A percentile compares a stretch with the other conserved stretches of the same genome.
These are phyloP conservation scores for Botrytis deweyae DNA, from an alignment of 2,329 filamentous ascomycete species.

Conservation along the genomic window DNA sequence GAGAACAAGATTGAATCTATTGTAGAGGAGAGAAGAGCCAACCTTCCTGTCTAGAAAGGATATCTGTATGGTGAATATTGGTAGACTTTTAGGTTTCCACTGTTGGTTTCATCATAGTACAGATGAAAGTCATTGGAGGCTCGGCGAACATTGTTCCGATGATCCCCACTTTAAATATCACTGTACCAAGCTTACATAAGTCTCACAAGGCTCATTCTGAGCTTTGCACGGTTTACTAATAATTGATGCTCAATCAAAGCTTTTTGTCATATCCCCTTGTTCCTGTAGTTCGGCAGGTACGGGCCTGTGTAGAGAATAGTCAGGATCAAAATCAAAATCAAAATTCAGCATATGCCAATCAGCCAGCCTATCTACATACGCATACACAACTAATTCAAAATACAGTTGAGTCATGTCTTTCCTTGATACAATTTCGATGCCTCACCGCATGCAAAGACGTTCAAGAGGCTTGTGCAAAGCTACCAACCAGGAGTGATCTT, in stretches of 20 bases:
- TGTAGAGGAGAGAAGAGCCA: too few relatives aligned
- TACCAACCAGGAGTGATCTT: slow-evolving; percentile 3
- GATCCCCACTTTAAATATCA: neutral
- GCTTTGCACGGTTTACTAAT: neutral
- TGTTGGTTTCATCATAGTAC: neutral
- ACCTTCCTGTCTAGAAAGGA: neutral
- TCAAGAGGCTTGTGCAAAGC: neutral
- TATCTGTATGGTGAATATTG: neutral
- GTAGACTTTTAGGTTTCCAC: neutral
- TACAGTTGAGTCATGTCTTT: neutral
- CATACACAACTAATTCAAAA: neutral
- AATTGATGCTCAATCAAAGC: neutral
- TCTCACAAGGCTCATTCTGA: neutral
- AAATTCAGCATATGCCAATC: neutral
- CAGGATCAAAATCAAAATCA: neutral
- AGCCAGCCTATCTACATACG: neutral
- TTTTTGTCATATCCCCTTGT: neutral
- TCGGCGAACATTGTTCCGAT: slow-evolving; percentile 6
- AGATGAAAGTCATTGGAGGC: neutral
- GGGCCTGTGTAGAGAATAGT: neutral
- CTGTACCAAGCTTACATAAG: neutral
- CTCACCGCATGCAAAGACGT: slow-evolving; percentile 10
- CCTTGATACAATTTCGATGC: neutral
- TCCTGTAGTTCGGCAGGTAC: neutral
- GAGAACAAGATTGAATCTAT: neutral